Conservation (phyloP, 805 yeast genomes). For the Candida yuanshanica region DNA sequence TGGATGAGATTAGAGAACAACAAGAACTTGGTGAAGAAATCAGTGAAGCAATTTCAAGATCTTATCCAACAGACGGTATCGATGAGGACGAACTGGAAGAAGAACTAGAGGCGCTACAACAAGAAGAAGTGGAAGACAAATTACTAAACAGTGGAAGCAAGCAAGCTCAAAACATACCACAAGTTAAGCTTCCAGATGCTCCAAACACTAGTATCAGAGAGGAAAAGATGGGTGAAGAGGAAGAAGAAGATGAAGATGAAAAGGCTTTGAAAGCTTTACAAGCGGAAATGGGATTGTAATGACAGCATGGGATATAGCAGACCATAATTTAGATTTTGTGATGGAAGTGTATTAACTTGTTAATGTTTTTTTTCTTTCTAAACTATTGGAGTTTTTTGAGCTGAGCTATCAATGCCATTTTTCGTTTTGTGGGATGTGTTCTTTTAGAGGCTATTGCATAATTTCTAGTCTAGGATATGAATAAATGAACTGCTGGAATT, state of each 20-base stretch:
- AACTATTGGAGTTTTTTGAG: neutral
- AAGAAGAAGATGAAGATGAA: slow-evolving; percentile 76
- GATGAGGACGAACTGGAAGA: slow-evolving; percentile 27
- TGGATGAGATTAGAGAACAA: slow-evolving; percentile 98
- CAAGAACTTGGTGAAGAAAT: slow-evolving; percentile 93
- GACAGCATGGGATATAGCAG: neutral
- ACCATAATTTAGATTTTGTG: too few relatives aligned
- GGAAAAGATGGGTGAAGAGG: slow-evolving; percentile 27
- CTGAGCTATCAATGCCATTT: neutral
- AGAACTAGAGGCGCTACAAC: slow-evolving; percentile 10
- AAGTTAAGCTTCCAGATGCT: slow-evolving; percentile 41
- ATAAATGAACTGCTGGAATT: neutral
- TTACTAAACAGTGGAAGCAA: slow-evolving; percentile 39
- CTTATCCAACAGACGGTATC: slow-evolving; percentile 70
- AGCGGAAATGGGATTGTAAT: slow-evolving; percentile 78
- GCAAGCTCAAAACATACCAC: slow-evolving; percentile 4
- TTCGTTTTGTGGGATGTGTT: neutral
- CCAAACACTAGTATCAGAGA: slow-evolving; percentile 30
- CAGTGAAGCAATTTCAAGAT: slow-evolving; percentile 92
- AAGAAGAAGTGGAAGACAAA: slow-evolving; percentile 32
- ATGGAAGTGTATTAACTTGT: too few relatives aligned
- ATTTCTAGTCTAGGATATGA: neutral
- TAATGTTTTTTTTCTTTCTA: neutral
- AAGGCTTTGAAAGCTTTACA: slow-evolving; percentile 74
- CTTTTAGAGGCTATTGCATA: neutral